These are phyloP conservation scores for Metschnikowia kofuensis DNA, from an alignment of 805 yeast genomes.

Conservation along the genomic window DNA sequence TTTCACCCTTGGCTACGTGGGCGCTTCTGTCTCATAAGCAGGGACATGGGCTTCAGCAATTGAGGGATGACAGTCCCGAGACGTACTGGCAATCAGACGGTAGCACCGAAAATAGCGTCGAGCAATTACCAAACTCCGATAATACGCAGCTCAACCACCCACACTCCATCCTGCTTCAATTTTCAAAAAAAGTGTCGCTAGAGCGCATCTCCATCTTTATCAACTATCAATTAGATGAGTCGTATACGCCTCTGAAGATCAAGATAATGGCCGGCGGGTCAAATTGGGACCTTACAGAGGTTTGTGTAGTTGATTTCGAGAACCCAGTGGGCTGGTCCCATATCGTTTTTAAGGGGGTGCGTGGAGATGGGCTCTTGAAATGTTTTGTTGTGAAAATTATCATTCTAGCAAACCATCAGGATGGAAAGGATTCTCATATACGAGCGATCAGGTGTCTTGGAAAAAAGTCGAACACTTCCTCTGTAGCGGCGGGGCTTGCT, in stretches of 20 bases:
- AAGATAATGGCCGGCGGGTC: constrained; percentile 64
- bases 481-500: constrained; percentile 6
- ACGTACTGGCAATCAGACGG: constrained; percentile 97
- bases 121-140: constrained; percentile 23
- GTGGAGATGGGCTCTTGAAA: constrained; percentile 57
- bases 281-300: constrained; percentile 76
- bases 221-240: constrained; percentile 74
- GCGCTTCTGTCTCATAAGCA: constrained; percentile 70
- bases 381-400: constrained; percentile 62
- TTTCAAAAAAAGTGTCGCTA: constrained; percentile 70
- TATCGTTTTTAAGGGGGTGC: constrained; percentile 52
- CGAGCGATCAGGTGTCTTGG: constrained; percentile 65
- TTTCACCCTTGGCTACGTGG: constrained; percentile 84
- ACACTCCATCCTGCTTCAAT: constrained; percentile 74
- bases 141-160: constrained; percentile 58
- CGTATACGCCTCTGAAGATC: constrained; percentile 82
- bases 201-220: constrained; percentile 68
- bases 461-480: constrained; percentile 23
- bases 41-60: constrained; percentile 67
- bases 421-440: constrained; percentile 93
- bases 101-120: constrained; percentile 30
- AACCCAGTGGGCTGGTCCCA: constrained; percentile 81
- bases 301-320: constrained; percentile 52
- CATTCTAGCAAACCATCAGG: constrained; percentile 81
- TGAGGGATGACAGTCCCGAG: constrained; percentile 69